phyloP scores from a whole-genome alignment of 2,329 filamentous ascomycete genomes.

The Aspergillus amoenus region DNA sequence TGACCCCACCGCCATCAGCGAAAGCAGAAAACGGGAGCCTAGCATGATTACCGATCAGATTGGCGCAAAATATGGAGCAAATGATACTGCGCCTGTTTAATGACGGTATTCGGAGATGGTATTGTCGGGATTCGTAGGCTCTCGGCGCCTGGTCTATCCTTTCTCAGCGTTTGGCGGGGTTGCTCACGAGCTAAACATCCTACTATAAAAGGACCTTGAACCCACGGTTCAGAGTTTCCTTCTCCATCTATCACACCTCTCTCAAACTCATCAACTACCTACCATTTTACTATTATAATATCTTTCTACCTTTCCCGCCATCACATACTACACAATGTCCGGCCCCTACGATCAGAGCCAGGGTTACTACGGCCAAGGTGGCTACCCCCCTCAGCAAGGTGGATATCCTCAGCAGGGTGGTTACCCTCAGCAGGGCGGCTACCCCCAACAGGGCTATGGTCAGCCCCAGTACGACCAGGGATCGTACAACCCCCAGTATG shows the following conservation, averaged over 20 bases:
- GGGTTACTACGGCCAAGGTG: slow-evolving; percentile 27
- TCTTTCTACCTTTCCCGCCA: background rate
- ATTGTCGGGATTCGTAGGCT: background rate
- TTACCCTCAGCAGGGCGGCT: slow-evolving; percentile 21
- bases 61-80: background rate
- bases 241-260: slow-evolving; percentile 6
- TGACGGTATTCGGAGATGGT: slow-evolving; percentile 2
- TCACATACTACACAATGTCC: slow-evolving; percentile 19
- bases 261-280: background rate
- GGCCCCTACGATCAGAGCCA: slow-evolving; percentile 31
- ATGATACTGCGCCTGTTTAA: slow-evolving; percentile 7
- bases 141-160: slow-evolving; percentile 1
- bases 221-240: slow-evolving; percentile 1
- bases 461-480: slow-evolving; percentile 21
- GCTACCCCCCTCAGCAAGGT: slow-evolving; percentile 24
- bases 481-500: slow-evolving; percentile 11
- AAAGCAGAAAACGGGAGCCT: slow-evolving; percentile 8
- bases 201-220: slow-evolving; percentile 8
- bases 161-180: slow-evolving; percentile 12
- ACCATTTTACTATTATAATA: background rate
- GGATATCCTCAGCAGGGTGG: slow-evolving; percentile 22
- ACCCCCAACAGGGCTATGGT: slow-evolving; percentile 24
- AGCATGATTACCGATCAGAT: background rate
- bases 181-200: slow-evolving; percentile 3
- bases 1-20: slow-evolving; percentile 5